Conservation (phyloP, 208 protist genomes). For the Leishmania aethiopica region DNA sequence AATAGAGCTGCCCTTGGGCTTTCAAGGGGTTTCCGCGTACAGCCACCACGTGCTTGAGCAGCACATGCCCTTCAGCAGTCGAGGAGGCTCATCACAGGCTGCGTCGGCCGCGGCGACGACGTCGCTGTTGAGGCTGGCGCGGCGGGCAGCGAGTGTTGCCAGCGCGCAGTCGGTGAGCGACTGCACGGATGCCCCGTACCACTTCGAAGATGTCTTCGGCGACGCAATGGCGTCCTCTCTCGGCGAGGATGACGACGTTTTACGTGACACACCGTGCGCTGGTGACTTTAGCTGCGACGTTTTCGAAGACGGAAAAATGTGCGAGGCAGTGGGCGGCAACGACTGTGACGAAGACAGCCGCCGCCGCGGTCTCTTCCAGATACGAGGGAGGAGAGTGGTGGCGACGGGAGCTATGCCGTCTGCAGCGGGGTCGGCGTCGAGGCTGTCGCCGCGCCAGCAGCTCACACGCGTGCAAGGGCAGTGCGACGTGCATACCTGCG, state of each 20-base stretch:
- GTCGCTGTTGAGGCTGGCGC: neutral
- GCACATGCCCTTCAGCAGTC: neutral
- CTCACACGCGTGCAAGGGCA: neutral
- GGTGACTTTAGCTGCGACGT: neutral
- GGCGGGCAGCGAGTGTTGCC: slow-evolving; percentile 9
- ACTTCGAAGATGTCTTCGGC: slow-evolving; percentile 25
- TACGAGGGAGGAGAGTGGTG: neutral
- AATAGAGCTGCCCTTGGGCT: neutral
- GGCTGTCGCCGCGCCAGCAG: neutral
- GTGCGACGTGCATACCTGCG: neutral
- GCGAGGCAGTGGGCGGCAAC: neutral
- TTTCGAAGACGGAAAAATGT: neutral
- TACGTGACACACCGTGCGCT: neutral
- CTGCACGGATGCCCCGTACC: slow-evolving; percentile 23
- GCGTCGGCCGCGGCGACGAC: neutral
- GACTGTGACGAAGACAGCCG: neutral
- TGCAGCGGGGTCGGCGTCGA: neutral
- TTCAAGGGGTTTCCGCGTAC: neutral
- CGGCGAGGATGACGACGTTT: slow-evolving; percentile 1
- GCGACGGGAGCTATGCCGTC: neutral
- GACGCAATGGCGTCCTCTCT: slow-evolving; percentile 15
- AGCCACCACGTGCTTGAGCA: slow-evolving; percentile 11
- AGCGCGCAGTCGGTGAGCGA: slow-evolving; percentile 23
- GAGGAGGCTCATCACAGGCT: neutral
- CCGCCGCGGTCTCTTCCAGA: neutral